Evolutionary conservation across 164 flowering plant genomes (phyloP), one percentile per base, ranked within the genome.

Genomic region (Magnolia kwangsiensis): DNA sequence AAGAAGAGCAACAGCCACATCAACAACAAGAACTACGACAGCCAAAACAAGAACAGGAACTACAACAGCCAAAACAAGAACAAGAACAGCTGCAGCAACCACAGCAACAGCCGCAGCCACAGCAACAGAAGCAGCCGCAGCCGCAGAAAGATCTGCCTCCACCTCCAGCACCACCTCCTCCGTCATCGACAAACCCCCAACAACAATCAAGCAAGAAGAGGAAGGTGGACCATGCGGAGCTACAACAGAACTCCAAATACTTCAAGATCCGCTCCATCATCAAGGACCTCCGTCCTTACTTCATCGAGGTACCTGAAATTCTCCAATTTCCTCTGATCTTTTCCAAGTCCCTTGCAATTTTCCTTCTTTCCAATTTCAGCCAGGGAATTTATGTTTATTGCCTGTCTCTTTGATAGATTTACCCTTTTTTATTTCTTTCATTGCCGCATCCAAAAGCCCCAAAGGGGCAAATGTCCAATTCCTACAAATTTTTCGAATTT

Each of bases 271-370:
- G 92, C 2, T 66, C 80, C 49, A 50, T 91, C 29, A 58, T 88
- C 72, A 85, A 74, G 70, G 88, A 87, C 27, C 87, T 91, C 73
- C 90, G 91, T 29, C 95, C 90, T 72, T 84, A 81, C 78, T 80
- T 91, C 78, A 63, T 90, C 67, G 87, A 88, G 89, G 93, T 87
- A 81, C 8, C 18, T 19, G 55, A 24, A 63, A 19, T 49, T n/a
- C 21, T 50, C 58, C 23, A 18, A 45, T 70, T 70, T 23, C 51
- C 14, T 49, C 72, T 14, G 1, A 18, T 9, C 49, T 68, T 68
- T 19, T 68, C n/a, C 50, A 29, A 45, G 8, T 70, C 51, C 51
- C 23, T 49, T 70, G n/a, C 29, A 55, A 21, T 70, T 70, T 50
- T 14, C 45, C 13, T 18, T 10, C 6, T 70, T 70, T n/a, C 18